Base-by-base conservation (phyloP, 2,329 filamentous ascomycete genomes). In the Xylariales sp. region DNA sequence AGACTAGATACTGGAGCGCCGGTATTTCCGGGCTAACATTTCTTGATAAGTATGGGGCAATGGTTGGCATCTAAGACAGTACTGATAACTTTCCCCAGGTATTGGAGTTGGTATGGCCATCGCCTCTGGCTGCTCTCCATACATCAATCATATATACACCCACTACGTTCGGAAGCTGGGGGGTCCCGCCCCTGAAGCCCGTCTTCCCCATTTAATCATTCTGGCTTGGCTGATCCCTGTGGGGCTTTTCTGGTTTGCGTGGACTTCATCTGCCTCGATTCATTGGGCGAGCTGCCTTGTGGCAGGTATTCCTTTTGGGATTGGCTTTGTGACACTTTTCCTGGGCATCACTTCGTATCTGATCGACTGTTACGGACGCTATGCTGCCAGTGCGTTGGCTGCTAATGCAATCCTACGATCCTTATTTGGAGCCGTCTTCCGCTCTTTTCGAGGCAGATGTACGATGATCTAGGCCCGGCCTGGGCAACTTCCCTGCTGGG, bases 401-500 rank as follows among this genome's bases (percentile, higher is more conserved):
- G 69, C 70, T 0, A 73, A 72, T 39, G 62, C 64, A 0, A 53
- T 73, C 4, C 43, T 65, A n/a, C 57, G 68, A 29, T 73, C 69
- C 31, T 51, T 50, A 0, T 52, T 71, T 8, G 65, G 62, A 2
- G 62, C 1, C 61, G 52, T 0, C 73, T 73, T 34, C 70, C 69
- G 2, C 51, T 73, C 0, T 72, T 72, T 45, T 64, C 65, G 0
- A 52, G 68, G 4, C 59, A 64, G 28, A 61, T 65, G 62, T 66
- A 64, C 24, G 43, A 55, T 16, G 47, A 41, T 1, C 44, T 69
- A n/a, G 62, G 60, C 1, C 58, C 63, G 2, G 57, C 47, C 5
- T 65, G 63, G 59, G 64, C 65, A 1, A 59, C 40, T 21, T 34
- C 39, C 5, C 5, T 42, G 2, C 39, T 42, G 15, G 39, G 39